A percentile compares a stretch with the other conserved stretches of the same genome.
These are phyloP conservation scores for Xylaria castorea DNA, from an alignment of 495 filamentous ascomycete species.

Conservation along the genomic window DNA sequence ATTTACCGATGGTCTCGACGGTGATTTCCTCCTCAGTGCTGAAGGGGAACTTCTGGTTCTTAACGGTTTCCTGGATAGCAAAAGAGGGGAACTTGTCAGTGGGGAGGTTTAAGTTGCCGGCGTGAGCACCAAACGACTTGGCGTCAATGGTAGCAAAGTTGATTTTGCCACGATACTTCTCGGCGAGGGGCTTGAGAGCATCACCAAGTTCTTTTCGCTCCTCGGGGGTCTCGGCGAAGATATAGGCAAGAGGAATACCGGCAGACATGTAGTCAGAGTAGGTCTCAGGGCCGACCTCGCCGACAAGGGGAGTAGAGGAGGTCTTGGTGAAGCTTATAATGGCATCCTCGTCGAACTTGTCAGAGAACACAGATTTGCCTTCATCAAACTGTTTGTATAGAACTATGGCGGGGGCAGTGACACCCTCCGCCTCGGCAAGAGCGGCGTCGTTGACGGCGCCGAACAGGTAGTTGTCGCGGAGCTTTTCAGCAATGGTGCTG, in stretches of 20 bases:
- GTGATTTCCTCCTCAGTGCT: constrained; percentile 85
- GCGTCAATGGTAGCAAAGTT: constrained; percentile 99
- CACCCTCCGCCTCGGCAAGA: constrained; percentile 88
- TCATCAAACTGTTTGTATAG: constrained; percentile 99
- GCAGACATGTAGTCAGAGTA: constrained; percentile 97
- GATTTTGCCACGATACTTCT: constrained; percentile 80
- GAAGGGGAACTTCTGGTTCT: constrained; percentile 97
- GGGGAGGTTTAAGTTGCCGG: constrained; percentile 96
- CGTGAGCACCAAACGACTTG: constrained; percentile 92
- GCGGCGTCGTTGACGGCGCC: constrained; percentile 81
- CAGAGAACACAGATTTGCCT: constrained; percentile 84
- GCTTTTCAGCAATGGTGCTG: constrained; percentile 76
- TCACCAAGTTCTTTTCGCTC: constrained; percentile 82
- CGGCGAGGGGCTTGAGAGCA: constrained; percentile 66
- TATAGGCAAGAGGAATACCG: constrained; percentile 93
- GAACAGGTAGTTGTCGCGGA: constrained; percentile 92
- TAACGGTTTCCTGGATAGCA: constrained; percentile 93
- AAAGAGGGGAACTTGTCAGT: constrained; percentile 94
- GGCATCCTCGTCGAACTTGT: constrained; percentile 75
- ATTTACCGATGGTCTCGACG: constrained; percentile 74
- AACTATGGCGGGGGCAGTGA: constrained; percentile 83
- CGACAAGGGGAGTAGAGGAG: constrained; percentile 87
- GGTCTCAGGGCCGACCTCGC: constrained; percentile 97
- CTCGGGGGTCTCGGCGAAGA: constrained; percentile 93
- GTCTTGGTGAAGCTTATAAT: constrained; percentile 85